These are phyloP conservation scores for Monosporascus cannonballus DNA, from an alignment of 2,329 filamentous ascomycete species.

Conservation along the genomic window DNA sequence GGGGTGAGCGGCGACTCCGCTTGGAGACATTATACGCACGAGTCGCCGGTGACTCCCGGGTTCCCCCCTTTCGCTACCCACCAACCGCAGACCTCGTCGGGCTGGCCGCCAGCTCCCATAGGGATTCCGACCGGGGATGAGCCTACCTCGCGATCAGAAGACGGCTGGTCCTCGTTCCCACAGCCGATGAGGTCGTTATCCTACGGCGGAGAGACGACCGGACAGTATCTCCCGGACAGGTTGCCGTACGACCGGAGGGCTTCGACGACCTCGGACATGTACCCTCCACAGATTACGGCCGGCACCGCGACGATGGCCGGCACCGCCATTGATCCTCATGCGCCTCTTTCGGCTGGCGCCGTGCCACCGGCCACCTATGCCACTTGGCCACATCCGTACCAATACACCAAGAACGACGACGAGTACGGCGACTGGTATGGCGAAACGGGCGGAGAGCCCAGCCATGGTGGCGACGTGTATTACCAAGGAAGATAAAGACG, in stretches of 20 bases:
- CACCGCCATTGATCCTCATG: constrained; percentile 26
- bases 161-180: constrained; percentile 38
- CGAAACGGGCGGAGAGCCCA: constrained; percentile 28
- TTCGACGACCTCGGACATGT: constrained; percentile 37
- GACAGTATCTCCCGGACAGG: constrained; percentile 32
- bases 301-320: constrained; percentile 20
- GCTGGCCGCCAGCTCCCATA: constrained; percentile 31
- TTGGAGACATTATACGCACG: constrained; percentile 46
- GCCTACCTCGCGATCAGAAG: constrained; percentile 32
- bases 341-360: constrained; percentile 33
- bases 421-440: constrained; percentile 25
- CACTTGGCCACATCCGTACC: constrained; percentile 39
- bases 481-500: constrained; percentile 1
- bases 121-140: constrained; percentile 29
- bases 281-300: constrained; percentile 27
- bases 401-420: constrained; percentile 33
- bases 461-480: constrained; percentile 3
- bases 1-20: constrained; percentile 31
- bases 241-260: constrained; percentile 38
- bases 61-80: constrained; percentile 44
- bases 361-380: constrained; percentile 32
- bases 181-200: constrained; percentile 41
- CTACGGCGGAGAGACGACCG: constrained; percentile 37
- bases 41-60: constrained; percentile 43
- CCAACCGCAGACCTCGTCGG: constrained; percentile 29